phyloP scores from a whole-genome alignment of 2,329 filamentous ascomycete species.

The Thelonectria rubi region DNA sequence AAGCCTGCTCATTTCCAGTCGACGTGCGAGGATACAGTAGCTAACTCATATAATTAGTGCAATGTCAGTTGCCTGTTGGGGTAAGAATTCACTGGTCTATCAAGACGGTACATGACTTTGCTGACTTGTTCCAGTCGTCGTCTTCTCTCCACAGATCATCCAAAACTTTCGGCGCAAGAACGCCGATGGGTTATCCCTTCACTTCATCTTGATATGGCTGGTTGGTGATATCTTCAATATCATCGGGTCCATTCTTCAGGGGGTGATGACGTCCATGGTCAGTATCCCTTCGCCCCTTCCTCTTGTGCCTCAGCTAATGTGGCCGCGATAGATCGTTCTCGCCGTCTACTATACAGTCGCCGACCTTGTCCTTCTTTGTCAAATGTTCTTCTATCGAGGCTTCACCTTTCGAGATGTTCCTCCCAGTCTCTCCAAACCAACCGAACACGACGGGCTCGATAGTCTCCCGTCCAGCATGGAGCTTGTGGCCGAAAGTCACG shows the following conservation, averaged over 20 bases:
- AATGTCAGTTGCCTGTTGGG: conserved; percentile 95
- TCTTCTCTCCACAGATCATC: conserved; percentile 96
- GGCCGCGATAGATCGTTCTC: conserved; percentile 72
- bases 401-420: conserved; percentile 72
- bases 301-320: background rate
- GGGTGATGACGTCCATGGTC: conserved; percentile 91
- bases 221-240: conserved; percentile 97
- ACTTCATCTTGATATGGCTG: conserved; percentile 94
- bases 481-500: background rate
- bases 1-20: conserved; percentile 21
- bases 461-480: background rate
- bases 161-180: conserved; percentile 89
- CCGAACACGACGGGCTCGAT: background rate
- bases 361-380: conserved; percentile 84
- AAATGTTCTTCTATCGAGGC: conserved; percentile 96
- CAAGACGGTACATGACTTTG: background rate
- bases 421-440: conserved; percentile 52
- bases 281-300: conserved; percentile 25
- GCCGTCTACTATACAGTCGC: conserved; percentile 93
- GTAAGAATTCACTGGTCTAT: conserved; percentile 39
- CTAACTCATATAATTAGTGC: conserved; percentile 63
- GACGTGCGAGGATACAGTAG: background rate
- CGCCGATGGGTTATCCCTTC: conserved; percentile 87
- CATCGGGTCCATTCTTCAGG: conserved; percentile 88
- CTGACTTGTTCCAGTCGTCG: conserved; percentile 69